Evolutionary conservation across 2,329 filamentous ascomycete genomes (phyloP), one percentile per base, ranked within the genome.

Genomic region (Furcasterigmium sp.): DNA sequence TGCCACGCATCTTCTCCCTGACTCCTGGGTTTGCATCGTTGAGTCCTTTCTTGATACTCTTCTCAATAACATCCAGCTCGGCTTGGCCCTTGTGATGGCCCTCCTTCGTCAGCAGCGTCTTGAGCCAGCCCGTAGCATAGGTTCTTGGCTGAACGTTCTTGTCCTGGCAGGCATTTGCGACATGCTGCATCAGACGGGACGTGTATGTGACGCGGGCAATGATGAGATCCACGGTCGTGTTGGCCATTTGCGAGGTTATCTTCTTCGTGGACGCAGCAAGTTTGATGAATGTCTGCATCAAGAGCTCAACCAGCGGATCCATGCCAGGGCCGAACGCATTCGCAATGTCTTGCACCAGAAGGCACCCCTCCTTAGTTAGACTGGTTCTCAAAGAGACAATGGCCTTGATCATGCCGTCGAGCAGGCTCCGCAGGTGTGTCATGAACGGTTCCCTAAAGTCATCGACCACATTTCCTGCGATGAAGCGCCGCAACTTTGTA

Each of bases 261-360:
- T 94, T 95, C 65, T 98, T 98, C 38, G 91, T 94, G 19, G 83
- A 84, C 9, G 84, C 88, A 51, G 85, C 91, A 50, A 96, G 78
- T 65, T 95, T 96, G 68, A 97, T 82, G 54, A 96, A 80, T 21
- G 81, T 85, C 57, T 95, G 90, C 66, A 97, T 80, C 18, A 96
- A 73, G 40, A 96, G 80, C 64, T 97, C 91, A 8, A 93, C 85
- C 82, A 95, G 87, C 10, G 85, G 78, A 56, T 97, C 91, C 56
- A 96, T 82, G 32, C 76, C 84, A 2, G 88, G 76, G 1, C 90
- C 90, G 37, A 87, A 82, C 8, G 77, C 81, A 52, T 76, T 78
- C 15, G 89, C 89, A 21, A 95, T 71, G 50, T 97, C 91, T 59
- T 96, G 91, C 23, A 96, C 74, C 38, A 95, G 68, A 50, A 79